Evolutionary conservation across 768 basidiomycete species (phyloP).

Genomic region (Leucocoprinus sp.): DNA sequence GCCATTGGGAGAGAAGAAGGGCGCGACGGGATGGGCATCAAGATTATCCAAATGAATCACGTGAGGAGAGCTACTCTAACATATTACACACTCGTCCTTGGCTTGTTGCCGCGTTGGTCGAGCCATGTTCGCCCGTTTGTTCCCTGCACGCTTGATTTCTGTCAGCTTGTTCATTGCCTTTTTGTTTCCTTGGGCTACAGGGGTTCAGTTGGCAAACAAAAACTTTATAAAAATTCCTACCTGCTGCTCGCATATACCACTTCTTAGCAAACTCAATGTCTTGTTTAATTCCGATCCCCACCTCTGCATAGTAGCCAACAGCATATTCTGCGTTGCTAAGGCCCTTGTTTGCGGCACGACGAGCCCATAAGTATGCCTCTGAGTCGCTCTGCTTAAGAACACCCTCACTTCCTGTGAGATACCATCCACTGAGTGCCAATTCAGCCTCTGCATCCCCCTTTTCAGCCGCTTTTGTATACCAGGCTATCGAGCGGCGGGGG

Average conservation of each 20-base stretch:
- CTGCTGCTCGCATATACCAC: slow-evolving; percentile 99
- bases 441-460: slow-evolving; percentile 94
- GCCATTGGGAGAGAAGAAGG: neutral
- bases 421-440: slow-evolving; percentile 96
- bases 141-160: slow-evolving; percentile 87
- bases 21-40: neutral
- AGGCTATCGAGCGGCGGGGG: slow-evolving; percentile 89
- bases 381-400: slow-evolving; percentile 96
- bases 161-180: slow-evolving; percentile 94
- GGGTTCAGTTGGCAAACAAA: too few relatives aligned
- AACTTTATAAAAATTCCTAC: slow-evolving; percentile 35
- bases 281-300: slow-evolving; percentile 95
- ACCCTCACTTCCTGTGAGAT: slow-evolving; percentile 90
- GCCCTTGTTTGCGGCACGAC: slow-evolving; percentile 94
- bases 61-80: neutral
- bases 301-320: slow-evolving; percentile 96
- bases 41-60: slow-evolving; percentile 3
- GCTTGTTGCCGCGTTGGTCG: slow-evolving; percentile 92
- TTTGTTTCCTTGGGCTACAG: slow-evolving; percentile 91
- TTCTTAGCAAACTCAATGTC: slow-evolving; percentile 93
- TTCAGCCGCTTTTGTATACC: slow-evolving; percentile 98
- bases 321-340: slow-evolving; percentile 97
- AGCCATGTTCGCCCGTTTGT: slow-evolving; percentile 65
- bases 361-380: slow-evolving; percentile 98
- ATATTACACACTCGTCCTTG: slow-evolving; percentile 85